phyloP scores from a whole-genome alignment of 1,284 basidiomycete species.

The Albatrellus sp. region DNA sequence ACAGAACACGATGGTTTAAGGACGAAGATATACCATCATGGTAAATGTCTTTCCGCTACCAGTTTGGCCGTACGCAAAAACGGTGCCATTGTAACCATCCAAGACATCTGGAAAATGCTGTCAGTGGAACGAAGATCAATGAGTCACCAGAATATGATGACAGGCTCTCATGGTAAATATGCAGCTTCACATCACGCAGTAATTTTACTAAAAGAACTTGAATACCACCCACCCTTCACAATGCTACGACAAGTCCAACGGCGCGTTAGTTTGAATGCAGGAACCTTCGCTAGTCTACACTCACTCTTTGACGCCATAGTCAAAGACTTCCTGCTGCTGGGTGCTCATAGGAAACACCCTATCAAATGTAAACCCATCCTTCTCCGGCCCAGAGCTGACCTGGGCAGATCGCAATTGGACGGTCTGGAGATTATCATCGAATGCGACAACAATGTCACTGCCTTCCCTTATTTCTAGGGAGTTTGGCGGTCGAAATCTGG shows the following conservation, averaged over 20 bases:
- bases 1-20: slow-evolving; percentile 3
- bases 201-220: background rate
- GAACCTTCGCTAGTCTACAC: slow-evolving; percentile 18
- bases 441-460: slow-evolving; percentile 85
- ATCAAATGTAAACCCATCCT: slow-evolving; percentile 95
- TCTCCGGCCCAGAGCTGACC: slow-evolving; percentile 63
- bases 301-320: slow-evolving; percentile 96
- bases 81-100: slow-evolving; percentile 96
- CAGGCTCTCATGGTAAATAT: background rate
- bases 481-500: slow-evolving; percentile 92
- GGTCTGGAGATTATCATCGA: slow-evolving; percentile 76
- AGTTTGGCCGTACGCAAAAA: slow-evolving; percentile 99
- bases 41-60: slow-evolving; percentile 96
- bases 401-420: slow-evolving; percentile 70
- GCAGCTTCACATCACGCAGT: background rate
- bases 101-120: slow-evolving; percentile 67
- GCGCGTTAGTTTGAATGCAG: slow-evolving; percentile 1
- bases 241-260: slow-evolving; percentile 33
- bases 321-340: slow-evolving; percentile 90
- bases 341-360: slow-evolving; percentile 92
- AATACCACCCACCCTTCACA: slow-evolving; percentile 49
- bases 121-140: slow-evolving; percentile 5
- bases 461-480: slow-evolving; percentile 83
- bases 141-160: background rate
- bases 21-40: slow-evolving; percentile 69